Base-by-base conservation (phyloP, 2,329 filamentous ascomycete genomes). In the Cladosporium sp. region DNA sequence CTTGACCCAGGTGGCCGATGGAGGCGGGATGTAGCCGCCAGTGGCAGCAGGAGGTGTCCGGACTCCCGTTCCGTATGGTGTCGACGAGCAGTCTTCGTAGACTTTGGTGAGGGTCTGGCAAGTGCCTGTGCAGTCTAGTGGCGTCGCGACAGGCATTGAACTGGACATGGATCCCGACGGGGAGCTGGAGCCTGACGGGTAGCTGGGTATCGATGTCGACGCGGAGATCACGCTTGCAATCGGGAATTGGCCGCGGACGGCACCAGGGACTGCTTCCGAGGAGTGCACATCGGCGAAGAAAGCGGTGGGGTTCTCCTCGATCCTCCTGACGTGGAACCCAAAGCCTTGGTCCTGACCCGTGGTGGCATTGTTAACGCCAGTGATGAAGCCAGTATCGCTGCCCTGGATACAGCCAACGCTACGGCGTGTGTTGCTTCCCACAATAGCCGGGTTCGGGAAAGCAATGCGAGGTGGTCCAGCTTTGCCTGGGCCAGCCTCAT, bases 231-330 rank as follows among this genome's bases (percentile, higher is more conserved):
- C 5, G 22, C 9, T 27, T 4, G 22, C 22, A 27, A 27, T 27
- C 9, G 22, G 22, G 22, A 27, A 27, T 27, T 81, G 78, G 7
- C 76, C 79, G 50, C 79, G 69, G 29, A 78, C 71, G 44, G 76
- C 79, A 52, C 79, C 78, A 24, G 75, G 70, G 7, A 75, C 64
- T 29, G 72, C 77, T 20, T 70, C 60, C 55, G 63, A 70, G 6
- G 77, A 77, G 65, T 81, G 78, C 2, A 73, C 68, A 58, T 81
- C 79, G 32, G 75, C 70, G 60, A 79, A 80, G 70, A 80, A 81
- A 9, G 58, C 68, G 5, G 56, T 54, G 0, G 78, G 77, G 58
- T 79, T 72, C 29, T 65, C 64, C 63, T 80, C 75, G 43, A 80
- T 80, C 66, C 76, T 64, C 34, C 59, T 59, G 36, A 82, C 71